These are phyloP conservation scores for Cardamine resedifolia DNA, from an alignment of 345 rosid species.

Conservation along the genomic window DNA sequence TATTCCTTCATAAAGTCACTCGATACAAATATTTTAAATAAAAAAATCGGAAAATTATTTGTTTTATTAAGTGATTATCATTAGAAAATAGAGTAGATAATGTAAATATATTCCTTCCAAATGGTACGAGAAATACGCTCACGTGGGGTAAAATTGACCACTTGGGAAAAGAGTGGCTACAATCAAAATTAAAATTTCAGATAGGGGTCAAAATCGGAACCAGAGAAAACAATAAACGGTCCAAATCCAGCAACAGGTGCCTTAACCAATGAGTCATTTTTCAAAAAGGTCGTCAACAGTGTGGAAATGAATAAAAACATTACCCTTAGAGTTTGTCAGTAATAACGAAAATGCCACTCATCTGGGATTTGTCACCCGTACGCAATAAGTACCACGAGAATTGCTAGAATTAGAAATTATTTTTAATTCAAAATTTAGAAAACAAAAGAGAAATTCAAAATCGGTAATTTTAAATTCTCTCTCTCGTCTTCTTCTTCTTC, in stretches of 20 bases:
- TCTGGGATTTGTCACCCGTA: slow-evolving; percentile 29
- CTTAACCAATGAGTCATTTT: slow-evolving; percentile 20
- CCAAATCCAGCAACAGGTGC: slow-evolving; percentile 23
- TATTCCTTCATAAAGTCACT: too few species aligned
- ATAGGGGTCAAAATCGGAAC: slow-evolving; percentile 22
- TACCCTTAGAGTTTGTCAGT: neutral
- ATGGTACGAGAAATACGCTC: neutral
- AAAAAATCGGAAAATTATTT: neutral
- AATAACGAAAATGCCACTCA: slow-evolving; percentile 29
- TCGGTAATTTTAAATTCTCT: neutral
- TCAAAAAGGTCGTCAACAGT: slow-evolving; percentile 1
- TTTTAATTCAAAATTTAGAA: slow-evolving; percentile 11
- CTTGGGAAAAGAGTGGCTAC: neutral
- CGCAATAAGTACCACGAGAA: slow-evolving; percentile 27
- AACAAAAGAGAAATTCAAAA: neutral
- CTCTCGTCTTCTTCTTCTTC: slow-evolving; percentile 30
- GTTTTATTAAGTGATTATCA: neutral
- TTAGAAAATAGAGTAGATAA: neutral
- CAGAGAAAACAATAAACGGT: slow-evolving; percentile 19
- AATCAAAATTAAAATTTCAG: neutral
- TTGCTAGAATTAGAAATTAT: neutral
- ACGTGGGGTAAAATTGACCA: slow-evolving; percentile 30
- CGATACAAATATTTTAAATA: neutral
- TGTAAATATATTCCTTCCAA: neutral
- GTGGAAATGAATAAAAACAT: neutral